Evolutionary conservation across 2,329 filamentous ascomycete genomes (phyloP), one percentile per base, ranked within the genome.

Genomic region (Colletotrichum brevisporum): DNA sequence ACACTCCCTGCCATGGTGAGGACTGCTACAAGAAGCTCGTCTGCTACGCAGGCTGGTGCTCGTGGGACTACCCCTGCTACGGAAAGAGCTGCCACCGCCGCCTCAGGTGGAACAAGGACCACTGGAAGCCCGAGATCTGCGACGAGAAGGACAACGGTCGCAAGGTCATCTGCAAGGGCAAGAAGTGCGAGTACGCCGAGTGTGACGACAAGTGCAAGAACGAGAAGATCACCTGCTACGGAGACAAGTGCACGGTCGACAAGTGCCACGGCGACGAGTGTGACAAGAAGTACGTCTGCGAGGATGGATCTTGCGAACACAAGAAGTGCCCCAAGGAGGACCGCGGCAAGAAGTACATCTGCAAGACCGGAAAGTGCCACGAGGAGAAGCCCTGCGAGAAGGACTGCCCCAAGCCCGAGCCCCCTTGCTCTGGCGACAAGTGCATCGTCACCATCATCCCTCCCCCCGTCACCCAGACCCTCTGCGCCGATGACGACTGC

Each of bases 1-100:
- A 31, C 27, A 3, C 50, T 16, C 64, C 66, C 24, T 75, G 74
- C 73, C 67, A 58, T 10, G 72, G 74, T 10, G 61, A 72, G 6
- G 63, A 61, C 51, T 70, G 71, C 71, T 66, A 64, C 61, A 77
- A 78, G 74, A 71, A 73, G 67, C 74, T 81, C 18, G 75, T 79
- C 74, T 80, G 79, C 74, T 76, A 75, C 67, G 79, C 79, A 27
- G 77, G 76, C 24, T 55, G 73, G 72, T 82, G 80, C 73, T 63
- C 70, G 41, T 74, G 72, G 39, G 76, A 77, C 66, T 69, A 73
- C 71, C 69, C 77, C 72, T 79, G 77, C 76, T 16, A 70, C 55
- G 70, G 66, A 15, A 43, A 63, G 48, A 55, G 63, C 50, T 74
- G 73, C 68, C 13, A 50, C 9, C 45, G 62, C 36, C 73, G 72